Evolutionary conservation across 1,139 yeast genomes (phyloP).

Genomic region (Candida pseudoviswanathii): DNA sequence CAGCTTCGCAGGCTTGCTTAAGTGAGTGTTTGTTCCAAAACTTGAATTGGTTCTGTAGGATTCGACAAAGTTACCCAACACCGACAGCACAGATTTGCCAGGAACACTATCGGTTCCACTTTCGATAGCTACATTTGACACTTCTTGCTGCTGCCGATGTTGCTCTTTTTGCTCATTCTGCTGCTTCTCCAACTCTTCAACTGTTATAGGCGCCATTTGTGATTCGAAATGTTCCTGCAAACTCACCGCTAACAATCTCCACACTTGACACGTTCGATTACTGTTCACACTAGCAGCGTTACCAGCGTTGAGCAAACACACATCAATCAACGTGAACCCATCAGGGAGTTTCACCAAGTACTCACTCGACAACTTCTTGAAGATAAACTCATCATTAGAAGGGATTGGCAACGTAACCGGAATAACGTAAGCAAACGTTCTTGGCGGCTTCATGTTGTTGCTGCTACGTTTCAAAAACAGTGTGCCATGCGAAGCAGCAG

Average conservation of each 20-base stretch:
- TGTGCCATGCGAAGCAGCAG: slow-evolving; percentile 2
- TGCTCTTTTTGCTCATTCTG: not conserved
- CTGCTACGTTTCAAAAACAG: not conserved
- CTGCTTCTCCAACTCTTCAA: not conserved
- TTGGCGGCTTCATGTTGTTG: slow-evolving; percentile 9
- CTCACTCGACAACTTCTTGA: slow-evolving; percentile 44
- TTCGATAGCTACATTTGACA: not conserved
- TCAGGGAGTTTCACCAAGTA: slow-evolving; percentile 50
- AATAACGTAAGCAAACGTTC: slow-evolving; percentile 47
- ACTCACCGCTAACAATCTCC: slow-evolving; percentile 66
- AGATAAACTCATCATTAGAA: slow-evolving; percentile 42
- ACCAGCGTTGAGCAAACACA: slow-evolving; percentile 60
- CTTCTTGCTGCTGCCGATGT: not conserved
- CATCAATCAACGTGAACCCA: slow-evolving; percentile 51
- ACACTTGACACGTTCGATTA: slow-evolving; percentile 64
- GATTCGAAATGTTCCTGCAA: slow-evolving; percentile 43
- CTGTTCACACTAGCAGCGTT: slow-evolving; percentile 57
- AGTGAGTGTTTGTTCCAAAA: slow-evolving; percentile 24
- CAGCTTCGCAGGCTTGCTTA: not conserved
- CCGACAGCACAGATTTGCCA: slow-evolving; percentile 40
- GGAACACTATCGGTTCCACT: slow-evolving; percentile 15
- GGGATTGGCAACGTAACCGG: slow-evolving; percentile 48
- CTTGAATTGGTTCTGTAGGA: slow-evolving; percentile 49
- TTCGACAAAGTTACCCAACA: slow-evolving; percentile 45
- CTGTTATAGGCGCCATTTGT: slow-evolving; percentile 6